phyloP scores from a whole-genome alignment of 345 rosid species.

The Bruguiera sexangula region DNA sequence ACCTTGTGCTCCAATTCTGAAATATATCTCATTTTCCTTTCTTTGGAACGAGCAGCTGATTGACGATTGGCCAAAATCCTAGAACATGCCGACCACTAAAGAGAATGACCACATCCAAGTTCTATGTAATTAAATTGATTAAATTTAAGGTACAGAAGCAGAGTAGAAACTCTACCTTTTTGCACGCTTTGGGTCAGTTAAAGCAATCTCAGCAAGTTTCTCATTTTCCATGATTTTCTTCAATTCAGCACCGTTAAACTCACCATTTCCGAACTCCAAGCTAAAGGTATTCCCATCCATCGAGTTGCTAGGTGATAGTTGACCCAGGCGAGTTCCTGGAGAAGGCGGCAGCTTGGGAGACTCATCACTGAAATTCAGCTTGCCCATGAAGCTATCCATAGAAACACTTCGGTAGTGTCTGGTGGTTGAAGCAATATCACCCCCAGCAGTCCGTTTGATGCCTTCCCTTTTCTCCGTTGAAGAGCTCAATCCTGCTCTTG shows the following conservation, averaged over 20 bases:
- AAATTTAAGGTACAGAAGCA: not conserved
- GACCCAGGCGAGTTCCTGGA: constrained; percentile 58
- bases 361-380: constrained; percentile 69
- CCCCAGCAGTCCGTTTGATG: constrained; percentile 69
- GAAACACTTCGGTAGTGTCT: constrained; percentile 93
- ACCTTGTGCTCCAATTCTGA: constrained; percentile 95
- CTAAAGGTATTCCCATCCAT: constrained; percentile 72
- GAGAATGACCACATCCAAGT: not conserved
- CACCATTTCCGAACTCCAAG: constrained; percentile 86
- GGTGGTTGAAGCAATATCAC: constrained; percentile 61
- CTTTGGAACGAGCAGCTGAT: constrained; percentile 97
- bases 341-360: constrained; percentile 77
- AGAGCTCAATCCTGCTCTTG: constrained; percentile 39
- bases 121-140: not conserved
- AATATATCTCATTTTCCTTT: constrained; percentile 91
- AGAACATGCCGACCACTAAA: constrained; percentile 7
- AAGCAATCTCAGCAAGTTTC: constrained; percentile 88
- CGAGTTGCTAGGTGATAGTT: constrained; percentile 64
- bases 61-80: constrained; percentile 95
- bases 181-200: constrained; percentile 82
- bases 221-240: constrained; percentile 97
- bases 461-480: constrained; percentile 64
- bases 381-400: constrained; percentile 89
- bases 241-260: constrained; percentile 74
- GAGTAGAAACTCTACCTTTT: constrained; percentile 51